These are phyloP conservation scores for Tetradesmus obliquus DNA, from an alignment of 139 green algal genomes.

Conservation along the genomic window DNA sequence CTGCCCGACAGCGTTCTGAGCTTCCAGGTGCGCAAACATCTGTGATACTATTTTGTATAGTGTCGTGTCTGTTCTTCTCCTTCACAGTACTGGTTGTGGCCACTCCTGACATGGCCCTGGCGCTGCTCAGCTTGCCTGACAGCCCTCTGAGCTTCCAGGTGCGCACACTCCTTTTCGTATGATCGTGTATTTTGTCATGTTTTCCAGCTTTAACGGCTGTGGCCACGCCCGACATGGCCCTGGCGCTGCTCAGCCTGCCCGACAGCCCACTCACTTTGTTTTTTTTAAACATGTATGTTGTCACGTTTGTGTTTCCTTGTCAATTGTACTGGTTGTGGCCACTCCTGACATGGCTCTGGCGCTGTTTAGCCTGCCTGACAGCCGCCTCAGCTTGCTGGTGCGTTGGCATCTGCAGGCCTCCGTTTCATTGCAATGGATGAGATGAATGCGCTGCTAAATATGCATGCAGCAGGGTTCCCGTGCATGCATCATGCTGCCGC, in stretches of 20 bases:
- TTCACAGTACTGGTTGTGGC: too few relatives aligned
- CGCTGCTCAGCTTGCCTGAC: slow-evolving; percentile 34
- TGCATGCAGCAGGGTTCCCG: too few relatives aligned
- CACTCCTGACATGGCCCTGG: slow-evolving; percentile 70
- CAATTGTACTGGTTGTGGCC: slow-evolving; percentile 70
- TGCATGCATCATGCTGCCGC: background rate
- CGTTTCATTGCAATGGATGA: too few relatives aligned
- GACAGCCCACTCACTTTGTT: slow-evolving; percentile 20
- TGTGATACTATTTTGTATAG: too few relatives aligned
- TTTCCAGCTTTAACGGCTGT: background rate
- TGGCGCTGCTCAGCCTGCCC: slow-evolving; percentile 52
- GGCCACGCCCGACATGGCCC: slow-evolving; percentile 5
- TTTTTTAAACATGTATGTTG: too few relatives aligned
- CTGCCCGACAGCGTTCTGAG: slow-evolving; percentile 2
- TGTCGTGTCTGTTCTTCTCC: too few relatives aligned
- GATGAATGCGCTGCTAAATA: too few relatives aligned
- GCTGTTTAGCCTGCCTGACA: slow-evolving; percentile 28
- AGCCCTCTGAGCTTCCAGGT: slow-evolving; percentile 39
- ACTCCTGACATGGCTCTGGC: slow-evolving; percentile 70
- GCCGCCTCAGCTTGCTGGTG: slow-evolving; percentile 27
- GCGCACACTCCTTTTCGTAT: background rate
- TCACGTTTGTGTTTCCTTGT: too few relatives aligned
- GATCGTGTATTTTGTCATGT: background rate
- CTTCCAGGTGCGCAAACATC: slow-evolving; percentile 13
- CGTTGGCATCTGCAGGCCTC: background rate